Evolutionary conservation across 306 rosid genomes (phyloP), one percentile per base, ranked within the genome.

Genomic region (Lagenaria siceraria): DNA sequence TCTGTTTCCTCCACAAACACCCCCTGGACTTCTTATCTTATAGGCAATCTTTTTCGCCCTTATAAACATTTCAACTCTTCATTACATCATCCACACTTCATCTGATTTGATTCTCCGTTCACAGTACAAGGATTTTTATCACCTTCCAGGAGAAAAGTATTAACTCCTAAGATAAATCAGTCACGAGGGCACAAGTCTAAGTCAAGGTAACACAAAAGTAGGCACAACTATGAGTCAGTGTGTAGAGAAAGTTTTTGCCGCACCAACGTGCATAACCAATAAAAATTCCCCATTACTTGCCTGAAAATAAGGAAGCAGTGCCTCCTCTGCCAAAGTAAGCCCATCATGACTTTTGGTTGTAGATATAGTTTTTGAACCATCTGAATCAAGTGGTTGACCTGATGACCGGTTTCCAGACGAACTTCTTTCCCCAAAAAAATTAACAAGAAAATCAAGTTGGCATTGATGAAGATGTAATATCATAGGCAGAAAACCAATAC

Each of bases 221-320:
- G 55, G 31, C 75, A 42, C 55, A 69, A 42, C 73, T 38, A n/a
- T 21, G n/a, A 11, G 75, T 14, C 31, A 40, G 12, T 59, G 64
- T 5, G 14, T 33, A 22, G 9, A 15, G 71, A 29, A 36, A 64
- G 56, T 21, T 21, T 11, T 38, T 69, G 21, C 7, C 10, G 10
- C 22, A 69, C 21, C 3, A 46, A 46, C 25, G 46, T 70, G 75
- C 75, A 70, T 46, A 43, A 46, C 35, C 38, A 70, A 22, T 24
- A 70, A 70, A 65, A 24, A 24, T 43, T 46, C 3, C 6, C 38
- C 46, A 40, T 53, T 54, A 87, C 94, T 88, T 83, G 83, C 98
- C 98, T 95, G 98, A 81, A 95, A 95, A 85, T 88, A 95, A 33
- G 98, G 98, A 88, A 95, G 98, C 85, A 92, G 81, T 66, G 97